Evolutionary conservation across 352 stramenopile genomes (phyloP).

Genomic region (Phytophthora pini): DNA sequence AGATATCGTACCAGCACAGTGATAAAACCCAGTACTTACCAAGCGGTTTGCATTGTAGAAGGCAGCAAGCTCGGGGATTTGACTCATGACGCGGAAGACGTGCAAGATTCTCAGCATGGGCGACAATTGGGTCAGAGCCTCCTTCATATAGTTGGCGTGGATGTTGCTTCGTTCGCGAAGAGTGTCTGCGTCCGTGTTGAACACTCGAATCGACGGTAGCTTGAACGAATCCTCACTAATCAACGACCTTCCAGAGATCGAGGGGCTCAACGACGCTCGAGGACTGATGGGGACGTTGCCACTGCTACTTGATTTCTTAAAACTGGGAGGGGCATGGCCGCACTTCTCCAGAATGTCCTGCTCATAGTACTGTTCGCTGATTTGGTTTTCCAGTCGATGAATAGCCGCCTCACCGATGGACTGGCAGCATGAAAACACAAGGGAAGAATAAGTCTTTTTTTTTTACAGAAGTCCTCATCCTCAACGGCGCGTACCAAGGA

Average conservation of each 20-base stretch:
- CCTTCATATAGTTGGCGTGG: slow-evolving; percentile 76
- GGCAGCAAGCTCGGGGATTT: slow-evolving; percentile 70
- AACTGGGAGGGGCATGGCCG: slow-evolving; percentile 31
- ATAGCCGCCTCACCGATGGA: slow-evolving; percentile 70
- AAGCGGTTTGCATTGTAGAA: slow-evolving; percentile 86
- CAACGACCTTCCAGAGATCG: slow-evolving; percentile 25
- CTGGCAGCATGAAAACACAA: slow-evolving; percentile 27
- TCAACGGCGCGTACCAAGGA: slow-evolving; percentile 47
- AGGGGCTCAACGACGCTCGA: slow-evolving; percentile 29
- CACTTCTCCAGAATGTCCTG: slow-evolving; percentile 80
- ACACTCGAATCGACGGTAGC: slow-evolving; percentile 71
- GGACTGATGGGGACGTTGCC: slow-evolving; percentile 30
- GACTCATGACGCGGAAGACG: slow-evolving; percentile 76
- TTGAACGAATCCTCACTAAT: slow-evolving; percentile 45
- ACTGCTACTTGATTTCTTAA: slow-evolving; percentile 23
- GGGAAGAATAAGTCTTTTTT: background rate
- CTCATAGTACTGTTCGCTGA: slow-evolving; percentile 79
- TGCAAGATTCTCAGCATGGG: slow-evolving; percentile 80
- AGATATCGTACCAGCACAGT: background rate
- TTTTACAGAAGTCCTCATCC: background rate
- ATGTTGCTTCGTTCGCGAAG: slow-evolving; percentile 67
- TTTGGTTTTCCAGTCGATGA: slow-evolving; percentile 77
- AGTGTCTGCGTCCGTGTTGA: slow-evolving; percentile 71
- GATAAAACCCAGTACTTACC: slow-evolving; percentile 33
- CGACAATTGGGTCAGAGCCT: slow-evolving; percentile 59